Base-by-base conservation (phyloP, 164 flowering plant genomes). In the Chimonanthus salicifolius region DNA sequence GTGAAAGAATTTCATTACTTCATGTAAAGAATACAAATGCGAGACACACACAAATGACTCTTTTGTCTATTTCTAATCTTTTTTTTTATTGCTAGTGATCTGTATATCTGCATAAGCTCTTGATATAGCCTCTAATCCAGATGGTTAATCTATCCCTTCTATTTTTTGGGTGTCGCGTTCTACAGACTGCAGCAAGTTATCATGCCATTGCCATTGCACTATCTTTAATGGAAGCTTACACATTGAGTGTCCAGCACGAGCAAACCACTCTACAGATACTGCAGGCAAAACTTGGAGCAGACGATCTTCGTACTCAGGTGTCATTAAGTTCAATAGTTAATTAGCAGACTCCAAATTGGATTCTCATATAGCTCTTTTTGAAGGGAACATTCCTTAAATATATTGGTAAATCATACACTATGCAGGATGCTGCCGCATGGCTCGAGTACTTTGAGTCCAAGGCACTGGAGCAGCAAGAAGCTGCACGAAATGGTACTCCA, bases 121-220 rank as follows among this genome's bases (percentile, higher is more conserved):
- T 70, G 63, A 11, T 58, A 9, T 33, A 64, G 69, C 47, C 7
- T 3, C 47, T 67, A 3, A 71, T 68, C 54, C 21, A 11, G 45
- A 43, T 66, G 15, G 67, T 46, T 43, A 58, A 45, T 11, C 58
- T 20, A 5, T 44, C 5, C 54, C 47, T 45, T 49, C n/a, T 64
- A 16, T 54, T 77, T 7, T 50, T 74, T 72, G 44, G 75, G 16
- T 74, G 5, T 71, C 43, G 47, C 15, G 4, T 68, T 62, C 72
- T 75, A 47, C 89, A 92, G 97, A 94, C 98, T 70, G 97, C 98
- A 74, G 97, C 98, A 45, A 92, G 98, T 82, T 94, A 94, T 83
- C 98, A 94, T 88, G 97, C 98, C 68, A 94, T 94, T 46, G 98
- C 98, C 18, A 92, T 94, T 79, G 98, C 97, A 76, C 94, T 94